Base-by-base conservation (phyloP, 345 rosid species). In the Draba incana region DNA sequence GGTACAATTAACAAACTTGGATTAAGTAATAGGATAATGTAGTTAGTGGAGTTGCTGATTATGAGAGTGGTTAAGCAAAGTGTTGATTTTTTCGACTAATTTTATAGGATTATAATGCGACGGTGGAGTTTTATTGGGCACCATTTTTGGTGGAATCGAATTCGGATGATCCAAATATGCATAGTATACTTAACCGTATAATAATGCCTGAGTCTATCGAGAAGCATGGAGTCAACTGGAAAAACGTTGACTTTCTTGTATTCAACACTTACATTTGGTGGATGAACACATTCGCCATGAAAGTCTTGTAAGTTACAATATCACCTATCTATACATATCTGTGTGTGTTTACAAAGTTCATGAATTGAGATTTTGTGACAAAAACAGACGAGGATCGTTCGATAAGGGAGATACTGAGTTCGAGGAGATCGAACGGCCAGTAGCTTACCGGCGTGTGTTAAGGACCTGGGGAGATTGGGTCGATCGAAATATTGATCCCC, bases 231-330 rank as follows among this genome's bases (percentile, higher is more conserved):
- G 80, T 68, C 20, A 77, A 88, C 71, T 94, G 99, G 99, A 84
- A 83, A 62, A 70, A 77, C 8, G 98, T 86, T 45, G 98, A 94
- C 78, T 91, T 74, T 77, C 84, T 94, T 69, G 72, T 94, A 15
- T 94, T 94, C 77, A 94, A 94, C 74, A 86, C 98, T 8, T 94
- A 94, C 78, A 91, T 91, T 1, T 94, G 99, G 99, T 94, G 99
- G 99, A 89, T 94, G 96, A 94, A 89, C 85, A 86, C 96, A 27
- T 79, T 81, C 73, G 6, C 42, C 15, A 89, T 89, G 87, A 94
- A 91, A 89, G 80, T 91, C 50, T 55, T 90, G 97, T 90, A 76
- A 83, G 94, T 82, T 12, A 51, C 46, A 6, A 10, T 4, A n/a
- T 9, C 11, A 10, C 5, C 16, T 10, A 2, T 24, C 25, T 10